phyloP scores from a whole-genome alignment of 441 rosid species.

The Hypseocharis bilobata region DNA sequence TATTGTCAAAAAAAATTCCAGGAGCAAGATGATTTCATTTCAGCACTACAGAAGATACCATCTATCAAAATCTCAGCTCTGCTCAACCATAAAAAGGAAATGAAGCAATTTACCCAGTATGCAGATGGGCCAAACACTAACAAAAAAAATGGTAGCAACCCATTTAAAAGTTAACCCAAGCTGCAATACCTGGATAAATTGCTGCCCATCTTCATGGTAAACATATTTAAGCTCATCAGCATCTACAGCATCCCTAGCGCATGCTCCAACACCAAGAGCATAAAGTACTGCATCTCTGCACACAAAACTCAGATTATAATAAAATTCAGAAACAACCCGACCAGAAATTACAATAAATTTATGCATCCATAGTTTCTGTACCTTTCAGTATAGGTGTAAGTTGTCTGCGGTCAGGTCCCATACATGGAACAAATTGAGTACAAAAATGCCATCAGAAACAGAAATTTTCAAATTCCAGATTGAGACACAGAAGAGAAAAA shows the following conservation, averaged over 20 bases:
- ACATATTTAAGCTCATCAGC: slow-evolving; percentile 67
- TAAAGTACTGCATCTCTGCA: slow-evolving; percentile 68
- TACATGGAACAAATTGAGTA: not conserved
- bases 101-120: too few relatives aligned
- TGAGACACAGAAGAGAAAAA: not conserved
- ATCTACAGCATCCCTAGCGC: slow-evolving; percentile 63
- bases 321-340: not conserved
- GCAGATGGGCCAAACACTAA: too few relatives aligned
- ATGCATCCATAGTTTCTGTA: not conserved
- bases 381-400: slow-evolving; percentile 3
- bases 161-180: not conserved
- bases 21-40: too few relatives aligned
- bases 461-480: not conserved
- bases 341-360: not conserved
- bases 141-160: too few relatives aligned
- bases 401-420: not conserved
- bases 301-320: slow-evolving; percentile 1
- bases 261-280: slow-evolving; percentile 85
- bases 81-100: too few relatives aligned
- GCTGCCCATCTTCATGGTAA: slow-evolving; percentile 62
- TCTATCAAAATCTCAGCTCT: too few relatives aligned
- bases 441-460: not conserved
- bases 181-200: slow-evolving; percentile 48
- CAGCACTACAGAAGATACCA: too few relatives aligned
- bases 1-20: too few relatives aligned